A percentile compares a stretch with the other conserved stretches of the same genome.
These are phyloP conservation scores for Aureobasidium vineae DNA, from an alignment of 2,329 filamentous ascomycete genomes.

Conservation along the genomic window DNA sequence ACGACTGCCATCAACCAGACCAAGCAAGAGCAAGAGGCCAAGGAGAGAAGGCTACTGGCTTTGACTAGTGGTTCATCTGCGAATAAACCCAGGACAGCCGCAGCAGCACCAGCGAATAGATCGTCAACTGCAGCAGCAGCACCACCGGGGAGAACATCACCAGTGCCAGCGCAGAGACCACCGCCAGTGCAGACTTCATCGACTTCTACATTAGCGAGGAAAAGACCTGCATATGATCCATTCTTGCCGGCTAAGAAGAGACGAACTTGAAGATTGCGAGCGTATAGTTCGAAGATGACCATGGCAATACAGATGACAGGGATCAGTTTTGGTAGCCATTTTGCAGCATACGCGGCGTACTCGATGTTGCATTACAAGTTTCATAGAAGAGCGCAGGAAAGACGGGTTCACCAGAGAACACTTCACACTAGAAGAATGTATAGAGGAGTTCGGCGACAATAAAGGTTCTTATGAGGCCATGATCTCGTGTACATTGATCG, in stretches of 20 bases:
- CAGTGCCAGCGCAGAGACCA: background rate
- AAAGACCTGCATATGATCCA: slow-evolving; percentile 26
- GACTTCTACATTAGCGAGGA: slow-evolving; percentile 2
- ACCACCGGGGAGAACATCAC: background rate
- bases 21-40: slow-evolving; percentile 23
- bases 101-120: background rate
- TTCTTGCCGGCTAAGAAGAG: slow-evolving; percentile 29
- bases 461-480: background rate
- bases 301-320: background rate
- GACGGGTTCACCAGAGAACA: no score
- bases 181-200: slow-evolving; percentile 35
- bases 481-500: background rate
- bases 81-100: background rate
- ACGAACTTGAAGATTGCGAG: slow-evolving; percentile 1
- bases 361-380: no score
- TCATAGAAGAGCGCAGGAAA: no score
- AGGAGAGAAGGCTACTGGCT: slow-evolving; percentile 4
- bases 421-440: background rate
- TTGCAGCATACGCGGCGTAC: no score
- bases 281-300: background rate
- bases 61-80: slow-evolving; percentile 9
- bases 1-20: slow-evolving; percentile 1
- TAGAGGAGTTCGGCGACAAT: background rate
- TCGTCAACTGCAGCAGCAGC: slow-evolving; percentile 23
- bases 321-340: no score